A percentile compares a stretch with the other conserved stretches of the same genome.
phyloP scores from a whole-genome alignment of 1,139 yeast species.

The Zygoascus meyerae region DNA sequence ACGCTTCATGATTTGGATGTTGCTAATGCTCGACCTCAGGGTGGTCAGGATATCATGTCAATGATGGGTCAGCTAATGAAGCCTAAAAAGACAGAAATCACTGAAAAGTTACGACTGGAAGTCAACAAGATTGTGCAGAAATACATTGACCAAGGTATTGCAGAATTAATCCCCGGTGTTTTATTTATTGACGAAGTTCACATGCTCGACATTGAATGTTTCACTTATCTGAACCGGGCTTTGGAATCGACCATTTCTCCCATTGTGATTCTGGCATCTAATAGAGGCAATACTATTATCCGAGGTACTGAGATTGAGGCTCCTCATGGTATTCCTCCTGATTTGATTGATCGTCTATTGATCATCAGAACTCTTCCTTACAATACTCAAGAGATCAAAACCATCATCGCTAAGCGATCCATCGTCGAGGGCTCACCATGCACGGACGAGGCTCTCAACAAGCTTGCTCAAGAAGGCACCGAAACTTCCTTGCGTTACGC shows the following conservation, averaged over 20 bases:
- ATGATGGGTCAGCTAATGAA: conserved; percentile 98
- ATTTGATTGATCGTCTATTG: conserved; percentile 80
- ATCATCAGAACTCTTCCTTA: conserved; percentile 91
- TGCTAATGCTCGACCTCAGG: conserved; percentile 96
- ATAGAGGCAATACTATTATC: conserved; percentile 86
- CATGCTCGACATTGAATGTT: conserved; percentile 97
- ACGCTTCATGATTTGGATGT: conserved; percentile 93
- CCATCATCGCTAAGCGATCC: conserved; percentile 78
- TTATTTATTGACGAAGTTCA: conserved; percentile 97
- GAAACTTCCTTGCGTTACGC: conserved; percentile 84
- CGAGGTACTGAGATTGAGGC: conserved; percentile 85
- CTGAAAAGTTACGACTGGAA: conserved; percentile 88
- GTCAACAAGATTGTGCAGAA: conserved; percentile 94
- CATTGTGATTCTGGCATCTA: conserved; percentile 88
- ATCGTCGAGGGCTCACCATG: conserved; percentile 64
- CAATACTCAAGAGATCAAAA: conserved; percentile 71
- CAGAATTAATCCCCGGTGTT: conserved; percentile 98
- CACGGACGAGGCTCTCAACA: conserved; percentile 61
- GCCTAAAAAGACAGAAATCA: conserved; percentile 97
- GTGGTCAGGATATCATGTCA: conserved; percentile 96
- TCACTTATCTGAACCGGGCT: conserved; percentile 90
- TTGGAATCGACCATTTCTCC: conserved; percentile 91
- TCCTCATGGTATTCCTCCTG: conserved; percentile 97
- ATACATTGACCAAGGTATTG: conserved; percentile 96
- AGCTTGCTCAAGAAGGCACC: conserved; percentile 65